These are phyloP conservation scores for Boletus insuetus DNA, from an alignment of 768 basidiomycete species.

Conservation along the genomic window DNA sequence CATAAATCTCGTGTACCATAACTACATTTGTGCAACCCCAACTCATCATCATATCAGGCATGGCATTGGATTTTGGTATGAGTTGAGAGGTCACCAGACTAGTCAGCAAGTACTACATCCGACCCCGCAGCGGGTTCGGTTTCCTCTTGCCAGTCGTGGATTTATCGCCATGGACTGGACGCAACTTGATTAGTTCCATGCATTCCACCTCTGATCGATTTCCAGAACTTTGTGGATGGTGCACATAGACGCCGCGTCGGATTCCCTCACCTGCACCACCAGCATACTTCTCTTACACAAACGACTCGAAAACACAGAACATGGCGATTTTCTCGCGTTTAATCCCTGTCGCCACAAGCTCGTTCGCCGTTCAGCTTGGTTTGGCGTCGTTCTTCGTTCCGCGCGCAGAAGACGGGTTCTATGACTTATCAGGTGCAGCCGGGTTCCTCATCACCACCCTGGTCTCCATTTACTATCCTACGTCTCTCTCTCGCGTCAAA, in stretches of 20 bases:
- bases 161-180: too few species aligned
- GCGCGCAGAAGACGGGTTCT: background rate
- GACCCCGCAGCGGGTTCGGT: too few species aligned
- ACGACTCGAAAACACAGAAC: background rate
- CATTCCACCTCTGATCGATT: too few species aligned
- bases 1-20: background rate
- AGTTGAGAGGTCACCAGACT: too few species aligned
- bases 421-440: background rate
- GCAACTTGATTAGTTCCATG: too few species aligned
- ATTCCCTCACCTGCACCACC: too few species aligned
- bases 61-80: too few species aligned
- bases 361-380: background rate
- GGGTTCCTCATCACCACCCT: background rate
- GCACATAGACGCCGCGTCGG: too few species aligned
- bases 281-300: too few species aligned
- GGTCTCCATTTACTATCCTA: background rate
- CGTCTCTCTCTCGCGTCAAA: background rate
- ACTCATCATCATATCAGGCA: background rate
- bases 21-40: background rate
- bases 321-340: background rate
- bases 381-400: background rate
- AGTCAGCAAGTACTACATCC: too few species aligned
- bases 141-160: too few species aligned
- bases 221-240: too few species aligned
- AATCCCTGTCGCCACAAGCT: background rate